Evolutionary conservation across 78 protist genomes (phyloP), one percentile per base, ranked within the genome.

Genomic region (Chrysochromulina parva): DNA sequence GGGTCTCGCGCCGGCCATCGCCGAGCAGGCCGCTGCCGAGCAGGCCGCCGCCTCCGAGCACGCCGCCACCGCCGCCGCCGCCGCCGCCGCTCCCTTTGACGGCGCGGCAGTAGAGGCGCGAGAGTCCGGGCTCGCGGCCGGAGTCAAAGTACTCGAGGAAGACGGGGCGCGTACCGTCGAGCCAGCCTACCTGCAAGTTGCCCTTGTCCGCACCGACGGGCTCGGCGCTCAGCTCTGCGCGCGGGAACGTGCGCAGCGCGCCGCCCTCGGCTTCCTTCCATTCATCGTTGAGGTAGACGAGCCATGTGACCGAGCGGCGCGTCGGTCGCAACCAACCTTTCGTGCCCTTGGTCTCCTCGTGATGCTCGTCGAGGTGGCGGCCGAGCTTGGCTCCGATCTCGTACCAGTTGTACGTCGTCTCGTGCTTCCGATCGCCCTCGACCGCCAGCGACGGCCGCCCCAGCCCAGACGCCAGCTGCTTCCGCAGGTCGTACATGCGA

Each of bases 261-360:
- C 84, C 84, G n/a, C 84, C 84, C 57, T 50, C 57, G 14, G 17
- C 58, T 57, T 3, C 57, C 19, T 50, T 19, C 84, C 84, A 74
- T 2, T 17, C 26, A 0, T 47, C 84, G 55, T 74, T 74, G 28
- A 74, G 84, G 84, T 74, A 74, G 11, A 74, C 57, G 57, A 74
- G 84, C 84, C 84, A 74, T 7, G 84, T 38, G 28, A 74, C 84
- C 13, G 84, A 74, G 28, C 84, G 84, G n/a, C 84, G 84, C 7
- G 19, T 74, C 38, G 84, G 84, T 3, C 22, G 38, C 19, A 4
- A 0, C 57, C 84, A 50, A 5, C 84, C 84, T 5, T 13, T 1
- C 7, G 26, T 3, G 10, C 84, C 84, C 55, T 74, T 74, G 58
- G 54, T 48, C 84, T 48, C 84, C 55, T 74, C 84, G 84, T 74